A percentile compares a stretch with the other conserved stretches of the same genome.
Conservation (phyloP, 352 stramenopile species). For the Stramenopiles sp. region DNA sequence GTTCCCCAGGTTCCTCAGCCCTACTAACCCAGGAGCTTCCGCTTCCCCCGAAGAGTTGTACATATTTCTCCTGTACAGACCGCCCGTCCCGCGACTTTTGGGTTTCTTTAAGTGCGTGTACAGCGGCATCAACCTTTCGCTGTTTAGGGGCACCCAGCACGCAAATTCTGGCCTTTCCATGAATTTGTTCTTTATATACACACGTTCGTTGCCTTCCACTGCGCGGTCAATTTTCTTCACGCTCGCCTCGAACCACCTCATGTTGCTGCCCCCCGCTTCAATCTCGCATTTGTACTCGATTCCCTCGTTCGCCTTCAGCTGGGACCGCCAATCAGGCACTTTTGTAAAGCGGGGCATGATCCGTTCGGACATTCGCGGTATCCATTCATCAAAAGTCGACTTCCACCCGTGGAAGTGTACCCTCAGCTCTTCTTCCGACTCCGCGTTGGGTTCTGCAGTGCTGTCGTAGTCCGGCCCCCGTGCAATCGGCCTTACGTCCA, state of each 20-base stretch:
- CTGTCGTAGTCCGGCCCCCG: no score
- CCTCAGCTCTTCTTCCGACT: not conserved
- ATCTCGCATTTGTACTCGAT: not conserved
- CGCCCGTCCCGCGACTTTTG: no score
- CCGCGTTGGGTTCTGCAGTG: not conserved
- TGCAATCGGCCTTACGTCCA: no score
- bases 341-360: slow-evolving; percentile 7
- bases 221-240: not conserved
- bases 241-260: not conserved
- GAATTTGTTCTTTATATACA: no score
- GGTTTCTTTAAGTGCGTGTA: no score
- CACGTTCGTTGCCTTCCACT: not conserved
- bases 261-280: not conserved
- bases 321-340: not conserved
- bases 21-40: slow-evolving; percentile 44
- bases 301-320: not conserved
- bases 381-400: slow-evolving; percentile 11
- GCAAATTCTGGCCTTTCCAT: no score
- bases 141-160: no score
- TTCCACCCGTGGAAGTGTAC: slow-evolving; percentile 9
- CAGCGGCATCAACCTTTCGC: no score
- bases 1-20: slow-evolving; percentile 84
- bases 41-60: no score
- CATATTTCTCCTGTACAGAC: no score
- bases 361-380: not conserved